Conservation (phyloP, 495 filamentous ascomycete genomes). For the Penicillium taxi region DNA sequence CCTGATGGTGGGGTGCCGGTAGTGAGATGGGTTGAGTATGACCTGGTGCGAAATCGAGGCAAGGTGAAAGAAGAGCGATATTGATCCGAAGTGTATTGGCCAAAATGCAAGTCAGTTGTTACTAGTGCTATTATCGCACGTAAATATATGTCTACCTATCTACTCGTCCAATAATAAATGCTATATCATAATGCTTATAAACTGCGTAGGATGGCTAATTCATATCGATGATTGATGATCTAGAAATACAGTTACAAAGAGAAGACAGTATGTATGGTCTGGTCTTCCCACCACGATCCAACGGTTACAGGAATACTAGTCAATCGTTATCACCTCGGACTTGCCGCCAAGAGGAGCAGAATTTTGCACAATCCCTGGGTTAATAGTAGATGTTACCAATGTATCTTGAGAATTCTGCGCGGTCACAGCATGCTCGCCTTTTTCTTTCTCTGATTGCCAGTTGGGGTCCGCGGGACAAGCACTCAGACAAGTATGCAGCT, state of each 20-base stretch:
- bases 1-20: conserved; percentile 52
- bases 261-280: not conserved
- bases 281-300: not conserved
- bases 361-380: not conserved
- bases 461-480: conserved; percentile 10
- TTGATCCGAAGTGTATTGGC: no score
- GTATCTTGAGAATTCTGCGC: not conserved
- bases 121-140: not conserved
- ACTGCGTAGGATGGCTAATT: no score
- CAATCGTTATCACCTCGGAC: conserved; percentile 35
- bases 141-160: not conserved
- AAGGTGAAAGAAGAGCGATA: conserved; percentile 43
- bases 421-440: conserved; percentile 2
- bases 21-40: conserved; percentile 82
- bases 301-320: no score
- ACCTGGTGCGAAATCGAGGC: conserved; percentile 50
- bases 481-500: conserved; percentile 27
- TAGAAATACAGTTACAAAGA: conserved; percentile 23
- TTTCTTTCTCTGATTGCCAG: conserved; percentile 2
- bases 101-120: not conserved
- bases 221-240: no score
- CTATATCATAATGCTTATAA: no score
- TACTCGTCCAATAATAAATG: no score
- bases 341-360: conserved; percentile 9
- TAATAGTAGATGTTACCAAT: not conserved